These are phyloP conservation scores for Agrocybe praecox DNA, from an alignment of 768 basidiomycete genomes.

Conservation along the genomic window DNA sequence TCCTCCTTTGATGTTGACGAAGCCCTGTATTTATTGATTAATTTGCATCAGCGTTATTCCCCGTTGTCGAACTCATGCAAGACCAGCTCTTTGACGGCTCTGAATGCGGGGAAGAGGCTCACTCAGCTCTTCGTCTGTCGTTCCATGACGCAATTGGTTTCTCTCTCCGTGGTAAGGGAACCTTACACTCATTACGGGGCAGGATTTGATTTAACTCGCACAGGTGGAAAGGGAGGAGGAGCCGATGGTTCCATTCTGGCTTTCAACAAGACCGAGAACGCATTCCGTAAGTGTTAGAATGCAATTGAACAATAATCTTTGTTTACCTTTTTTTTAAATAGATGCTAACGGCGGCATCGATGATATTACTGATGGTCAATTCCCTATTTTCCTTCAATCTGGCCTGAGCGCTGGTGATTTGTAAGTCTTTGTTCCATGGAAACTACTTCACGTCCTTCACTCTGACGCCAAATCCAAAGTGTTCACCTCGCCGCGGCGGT, in stretches of 20 bases:
- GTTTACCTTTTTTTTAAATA: neutral
- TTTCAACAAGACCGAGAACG: conserved; percentile 23
- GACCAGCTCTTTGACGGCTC: conserved; percentile 13
- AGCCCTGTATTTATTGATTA: neutral
- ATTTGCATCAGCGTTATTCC: conserved; percentile 10
- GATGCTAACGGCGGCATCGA: conserved; percentile 3
- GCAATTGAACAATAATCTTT: neutral
- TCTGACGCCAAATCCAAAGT: neutral
- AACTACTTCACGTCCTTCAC: neutral
- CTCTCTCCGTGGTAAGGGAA: neutral
- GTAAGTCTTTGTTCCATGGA: neutral
- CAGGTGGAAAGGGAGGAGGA: conserved; percentile 20
- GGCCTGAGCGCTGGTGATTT: conserved; percentile 12
- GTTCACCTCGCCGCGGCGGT: conserved; percentile 18
- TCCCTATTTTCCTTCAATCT: conserved; percentile 12
- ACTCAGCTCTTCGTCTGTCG: conserved; percentile 16
- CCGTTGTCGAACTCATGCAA: conserved; percentile 15
- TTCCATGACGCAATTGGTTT: conserved; percentile 24
- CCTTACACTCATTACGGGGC: neutral
- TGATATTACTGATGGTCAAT: conserved; percentile 12
- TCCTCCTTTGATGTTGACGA: neutral
- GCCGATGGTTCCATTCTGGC: conserved; percentile 28
- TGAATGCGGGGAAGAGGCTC: conserved; percentile 21
- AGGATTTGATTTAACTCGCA: too few relatives aligned
- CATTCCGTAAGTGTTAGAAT: conserved; percentile 16